These are phyloP conservation scores for Jackrogersella multiformis DNA, from an alignment of 495 filamentous ascomycete genomes.

Conservation along the genomic window DNA sequence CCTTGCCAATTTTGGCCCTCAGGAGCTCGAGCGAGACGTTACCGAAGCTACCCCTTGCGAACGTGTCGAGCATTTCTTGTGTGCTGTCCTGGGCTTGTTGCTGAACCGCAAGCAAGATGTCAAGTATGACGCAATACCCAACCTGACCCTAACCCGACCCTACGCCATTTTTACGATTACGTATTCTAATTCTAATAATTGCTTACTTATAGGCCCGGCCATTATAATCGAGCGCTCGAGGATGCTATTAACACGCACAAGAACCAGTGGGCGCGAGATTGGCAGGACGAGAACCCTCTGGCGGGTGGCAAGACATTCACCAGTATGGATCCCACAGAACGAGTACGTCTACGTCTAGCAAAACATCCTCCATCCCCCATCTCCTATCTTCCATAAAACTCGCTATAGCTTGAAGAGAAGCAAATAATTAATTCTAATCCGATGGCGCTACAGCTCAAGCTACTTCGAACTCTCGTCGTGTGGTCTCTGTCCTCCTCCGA, in stretches of 20 bases:
- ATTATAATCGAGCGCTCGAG: slow-evolving; percentile 91
- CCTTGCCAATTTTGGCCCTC: slow-evolving; percentile 86
- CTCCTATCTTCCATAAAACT: neutral
- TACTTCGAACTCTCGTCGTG: slow-evolving; percentile 82
- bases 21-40: slow-evolving; percentile 91
- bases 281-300: slow-evolving; percentile 87
- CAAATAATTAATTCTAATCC: slow-evolving; percentile 25
- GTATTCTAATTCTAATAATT: slow-evolving; percentile 17
- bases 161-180: neutral
- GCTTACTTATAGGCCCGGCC: slow-evolving; percentile 67
- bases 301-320: slow-evolving; percentile 80
- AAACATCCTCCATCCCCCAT: no score
- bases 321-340: slow-evolving; percentile 78
- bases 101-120: slow-evolving; percentile 98
- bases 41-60: slow-evolving; percentile 79
- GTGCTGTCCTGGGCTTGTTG: slow-evolving; percentile 85
- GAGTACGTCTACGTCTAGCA: slow-evolving; percentile 75
- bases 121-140: slow-evolving; percentile 77
- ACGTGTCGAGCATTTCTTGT: slow-evolving; percentile 85
- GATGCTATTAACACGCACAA: slow-evolving; percentile 89
- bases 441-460: slow-evolving; percentile 67
- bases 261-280: slow-evolving; percentile 87
- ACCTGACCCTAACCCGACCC: no score
- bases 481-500: slow-evolving; percentile 95
- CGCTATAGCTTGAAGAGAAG: neutral